Evolutionary conservation across 768 basidiomycete genomes (phyloP).

Genomic region (Lactifluus rugatus): DNA sequence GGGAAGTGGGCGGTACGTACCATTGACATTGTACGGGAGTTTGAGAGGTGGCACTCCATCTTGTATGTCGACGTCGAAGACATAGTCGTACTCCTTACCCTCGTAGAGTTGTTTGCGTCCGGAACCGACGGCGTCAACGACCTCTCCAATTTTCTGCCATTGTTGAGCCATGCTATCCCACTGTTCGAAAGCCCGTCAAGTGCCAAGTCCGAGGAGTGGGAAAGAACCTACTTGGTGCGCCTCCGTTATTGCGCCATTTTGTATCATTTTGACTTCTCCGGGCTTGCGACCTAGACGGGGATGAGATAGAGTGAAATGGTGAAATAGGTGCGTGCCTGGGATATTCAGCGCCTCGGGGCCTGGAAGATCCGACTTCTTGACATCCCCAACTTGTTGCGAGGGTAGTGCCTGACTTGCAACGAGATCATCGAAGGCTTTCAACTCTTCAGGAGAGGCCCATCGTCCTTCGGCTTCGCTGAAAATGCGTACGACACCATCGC

Average conservation of each 20-base stretch:
- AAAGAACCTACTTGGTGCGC: constrained; percentile 68
- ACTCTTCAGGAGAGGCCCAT: constrained; percentile 55
- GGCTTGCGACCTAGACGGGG: constrained; percentile 65
- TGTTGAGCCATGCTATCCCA: constrained; percentile 62
- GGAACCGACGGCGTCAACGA: constrained; percentile 88
- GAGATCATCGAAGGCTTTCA: constrained; percentile 61
- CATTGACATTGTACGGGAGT: constrained; percentile 84
- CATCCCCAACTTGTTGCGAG: constrained; percentile 75
- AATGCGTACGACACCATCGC: constrained; percentile 79
- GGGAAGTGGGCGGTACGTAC: constrained; percentile 32
- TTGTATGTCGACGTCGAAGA: constrained; percentile 96
- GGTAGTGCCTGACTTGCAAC: constrained; percentile 75
- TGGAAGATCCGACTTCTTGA: constrained; percentile 85
- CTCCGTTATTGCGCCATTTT: constrained; percentile 69
- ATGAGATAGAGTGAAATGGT: background rate
- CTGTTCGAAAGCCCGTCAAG: constrained; percentile 30
- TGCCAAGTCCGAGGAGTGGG: background rate
- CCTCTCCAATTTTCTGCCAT: constrained; percentile 95
- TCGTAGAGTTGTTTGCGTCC: constrained; percentile 86
- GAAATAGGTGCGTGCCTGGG: constrained; percentile 44
- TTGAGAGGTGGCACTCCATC: constrained; percentile 91
- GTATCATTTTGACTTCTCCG: constrained; percentile 90
- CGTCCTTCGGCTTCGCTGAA: constrained; percentile 70
- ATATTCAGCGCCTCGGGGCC: constrained; percentile 67
- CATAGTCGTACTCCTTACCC: constrained; percentile 96